Evolutionary conservation across 1,139 yeast species (phyloP), one percentile per base, ranked within the genome.

Genomic region (Lodderomyces beijingensis): DNA sequence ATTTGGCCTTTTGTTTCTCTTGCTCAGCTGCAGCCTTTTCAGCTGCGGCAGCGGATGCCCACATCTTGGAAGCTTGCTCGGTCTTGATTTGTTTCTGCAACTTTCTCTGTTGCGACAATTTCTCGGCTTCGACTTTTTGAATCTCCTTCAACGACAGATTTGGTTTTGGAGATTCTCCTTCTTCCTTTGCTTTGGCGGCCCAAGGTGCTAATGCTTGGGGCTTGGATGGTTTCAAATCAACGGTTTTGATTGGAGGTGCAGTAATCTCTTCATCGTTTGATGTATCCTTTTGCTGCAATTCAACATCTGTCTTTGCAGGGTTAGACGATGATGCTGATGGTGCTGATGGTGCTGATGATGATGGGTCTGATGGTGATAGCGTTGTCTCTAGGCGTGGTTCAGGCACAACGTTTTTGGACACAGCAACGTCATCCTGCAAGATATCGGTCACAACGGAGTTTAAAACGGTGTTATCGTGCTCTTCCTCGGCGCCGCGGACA

Each of bases 91-190:
- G 63, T 5, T 53, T 49, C 37, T 64, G 66, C 16, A 53, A 33
- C 40, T 59, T 56, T 41, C 54, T 64, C 43, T 62, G 67, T 39
- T 62, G 65, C 28, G 56, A 62, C 25, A 57, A 48, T 43, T 65
- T 76, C 37, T 72, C 76, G 28, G 79, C 80, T 50, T 83, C 93
- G 39, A 79, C 56, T 41, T 67, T 73, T 53, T 82, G 91, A 41
- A 85, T 80, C 51, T 85, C 86, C 38, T 77, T 74, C 43, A 85
- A 62, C 1, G 86, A 68, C 38, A 79, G 58, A n/a, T 68, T 53
- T 26, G 81, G 79, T 34, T 66, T 58, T 7, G 21, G 9, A 10
- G 53, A 43, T 5, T 52, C 42, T 11, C 41, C 44, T 15, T 44
- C 39, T 16, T 30, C 27, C 22, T 32, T 12, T 10, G 41, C 35